Base-by-base conservation (phyloP, 257 asterid genomes). In the Cordia subcordata region DNA sequence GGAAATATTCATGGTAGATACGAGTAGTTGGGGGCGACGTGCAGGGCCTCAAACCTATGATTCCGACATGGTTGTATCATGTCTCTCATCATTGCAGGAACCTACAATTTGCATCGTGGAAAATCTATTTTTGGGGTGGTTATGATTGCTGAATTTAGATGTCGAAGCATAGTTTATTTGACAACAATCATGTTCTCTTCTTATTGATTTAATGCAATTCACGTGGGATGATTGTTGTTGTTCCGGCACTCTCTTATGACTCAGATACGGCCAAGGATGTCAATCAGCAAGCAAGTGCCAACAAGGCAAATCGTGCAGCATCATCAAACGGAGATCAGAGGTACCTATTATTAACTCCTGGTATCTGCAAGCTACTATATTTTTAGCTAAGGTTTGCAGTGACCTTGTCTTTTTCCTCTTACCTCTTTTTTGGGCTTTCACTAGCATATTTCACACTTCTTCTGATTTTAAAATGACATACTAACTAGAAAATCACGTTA, bases 251-350 rank as follows among this genome's bases (percentile, higher is more conserved):
- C 62, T 45, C 13, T 51, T 38, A 37, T 57, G 62, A 62, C 62
- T 71, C 95, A 93, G 99, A 86, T 61, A 70, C 69, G 68, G 88
- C 84, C 56, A 93, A 86, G 77, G 79, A 80, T 60, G 51, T 55
- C 57, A 83, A 63, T 71, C 83, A 72, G 77, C 96, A 75, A 71
- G 55, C 81, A 13, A 62, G 67, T 71, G 60, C 71, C 68, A 66
- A 55, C 58, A 89, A 76, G 79, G 65, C 74, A 22, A 72, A 67
- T 61, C 78, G 75, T 69, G 74, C 79, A 57, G 47, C 66, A 67
- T 65, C 85, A 60, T 77, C 81, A 68, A 77, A 79, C 68, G 79
- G 79, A 72, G 81, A 65, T 15, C 73, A 75, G 72, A 83, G 98
- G 96, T 91, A 54, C 72, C 58, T 23, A 32, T 61, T 10, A 21